Base-by-base conservation (phyloP, 495 filamentous ascomycete genomes). In the Podospora australis region DNA sequence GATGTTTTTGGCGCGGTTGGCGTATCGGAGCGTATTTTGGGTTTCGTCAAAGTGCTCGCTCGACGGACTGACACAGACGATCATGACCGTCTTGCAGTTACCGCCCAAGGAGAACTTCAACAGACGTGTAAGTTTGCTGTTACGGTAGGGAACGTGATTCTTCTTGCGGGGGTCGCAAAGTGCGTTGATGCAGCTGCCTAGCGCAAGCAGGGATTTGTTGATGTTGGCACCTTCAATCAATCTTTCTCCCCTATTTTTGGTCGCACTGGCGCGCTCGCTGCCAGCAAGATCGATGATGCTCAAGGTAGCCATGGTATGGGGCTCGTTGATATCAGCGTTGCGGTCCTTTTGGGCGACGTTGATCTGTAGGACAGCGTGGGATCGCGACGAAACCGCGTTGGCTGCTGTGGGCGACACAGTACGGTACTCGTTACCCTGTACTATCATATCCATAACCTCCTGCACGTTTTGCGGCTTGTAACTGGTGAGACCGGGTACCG, bases 81-180 rank as follows among this genome's bases (percentile, higher is more conserved):
- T 99, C 92, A 99, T 99, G 57, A 99, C 92, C 9, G 92, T 99
- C 71, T 87, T 90, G 72, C 92, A 99, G 63, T 99, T 99, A 2
- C 92, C 92, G 36, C 92, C 92, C 1, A 99, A 77, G 2, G 90
- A 94, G 69, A 99, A 99, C 55, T 99, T 99, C 21, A 99, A 79
- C 1, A 99, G 72, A 34, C 92, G 85, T 2, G 92, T 99, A 40
- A 99, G 81, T 59, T 97, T 99, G 25, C 90, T 96, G 68, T 99
- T 96, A 49, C 92, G 81, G 70, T 99, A 99, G 2, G 92, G 92
- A 10, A 99, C 84, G 60, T 99, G 92, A 55, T 95, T 95, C 46
- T 79, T 82, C 71, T 94, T 96, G 26, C 86, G 80, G 16, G 87
- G 82, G 64, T 99, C 92, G 70, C 92, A 99, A 25, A 99, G 83